Evolutionary conservation across 2,329 filamentous ascomycete species (phyloP).

Genomic region (Aspergillus phoenicis): DNA sequence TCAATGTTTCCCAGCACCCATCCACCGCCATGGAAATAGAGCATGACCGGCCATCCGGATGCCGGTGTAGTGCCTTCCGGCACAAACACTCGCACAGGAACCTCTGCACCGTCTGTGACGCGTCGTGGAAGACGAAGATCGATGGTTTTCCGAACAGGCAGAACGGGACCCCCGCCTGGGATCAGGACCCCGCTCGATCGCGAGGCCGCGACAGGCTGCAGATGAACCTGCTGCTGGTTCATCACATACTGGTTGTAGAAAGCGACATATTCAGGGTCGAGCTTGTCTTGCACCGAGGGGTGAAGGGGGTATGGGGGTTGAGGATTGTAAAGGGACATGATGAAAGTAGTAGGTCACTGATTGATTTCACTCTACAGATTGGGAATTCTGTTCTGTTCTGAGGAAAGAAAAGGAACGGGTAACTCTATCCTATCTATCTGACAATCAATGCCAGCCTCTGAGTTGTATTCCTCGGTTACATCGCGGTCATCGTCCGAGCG

Average conservation of each 20-base stretch:
- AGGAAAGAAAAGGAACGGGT: not conserved
- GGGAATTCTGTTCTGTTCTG: not conserved
- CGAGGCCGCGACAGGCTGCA: conserved; percentile 56
- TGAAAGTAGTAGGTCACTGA: not conserved
- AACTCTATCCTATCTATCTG: not conserved
- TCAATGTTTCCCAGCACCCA: conserved; percentile 62
- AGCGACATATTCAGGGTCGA: conserved; percentile 55
- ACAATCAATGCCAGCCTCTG: not conserved
- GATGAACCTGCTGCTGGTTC: conserved; percentile 57
- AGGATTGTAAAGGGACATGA: conserved; percentile 23
- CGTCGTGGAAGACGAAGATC: conserved; percentile 50
- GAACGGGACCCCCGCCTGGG: conserved; percentile 53
- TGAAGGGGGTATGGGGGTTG: conserved; percentile 53
- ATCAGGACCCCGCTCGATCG: conserved; percentile 56
- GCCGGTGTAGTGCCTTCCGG: conserved; percentile 49
- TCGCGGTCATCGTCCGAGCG: not conserved
- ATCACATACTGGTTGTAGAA: conserved; percentile 58
- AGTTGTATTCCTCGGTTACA: conserved; percentile 1
- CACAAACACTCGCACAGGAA: conserved; percentile 56
- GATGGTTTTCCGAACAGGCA: conserved; percentile 51
- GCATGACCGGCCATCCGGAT: conserved; percentile 57
- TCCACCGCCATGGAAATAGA: conserved; percentile 62
- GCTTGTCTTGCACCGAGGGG: conserved; percentile 48
- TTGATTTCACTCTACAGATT: not conserved
- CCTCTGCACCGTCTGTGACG: conserved; percentile 51